Base-by-base conservation (phyloP, 345 rosid genomes). In the Triadica sebifera region DNA sequence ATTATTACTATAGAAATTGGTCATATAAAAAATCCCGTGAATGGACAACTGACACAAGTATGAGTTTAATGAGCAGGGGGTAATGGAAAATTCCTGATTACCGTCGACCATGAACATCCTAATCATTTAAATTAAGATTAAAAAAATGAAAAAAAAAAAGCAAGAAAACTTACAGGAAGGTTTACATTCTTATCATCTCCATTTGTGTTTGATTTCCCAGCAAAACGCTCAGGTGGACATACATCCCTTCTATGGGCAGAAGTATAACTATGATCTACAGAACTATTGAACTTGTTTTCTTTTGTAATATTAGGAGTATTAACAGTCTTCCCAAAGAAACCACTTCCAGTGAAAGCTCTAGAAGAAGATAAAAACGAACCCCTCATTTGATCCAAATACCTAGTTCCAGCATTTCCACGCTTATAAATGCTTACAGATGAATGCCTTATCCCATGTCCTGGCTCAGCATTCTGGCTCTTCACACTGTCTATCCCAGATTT, bases 331-430 rank as follows among this genome's bases (percentile, higher is more conserved):
- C 94, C 99, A 76, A 95, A 95, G 75, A 95, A 91, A 76, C 91
- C 85, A 75, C 80, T 83, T 81, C 93, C 98, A 13, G 84, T 77
- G 50, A 95, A 88, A 49, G 99, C 97, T 81, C 85, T 88, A 56
- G 98, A 92, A 46, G 98, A 87, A 63, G 97, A 92, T 69, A 91
- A 81, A 58, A 95, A 49, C 12, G 96, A 88, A 67, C 98, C 97
- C 86, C 79, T 91, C 96, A 95, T 82, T 25, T 93, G 84, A 83
- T 95, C 99, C 73, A 95, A 80, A 79, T 93, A 95, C 80, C 96
- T 86, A 70, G 87, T 83, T 19, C 92, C 91, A 74, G 90, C 70
- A 74, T 74, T 79, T 47, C 86, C 89, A 74, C 77, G 81, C 66
- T 47, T 84, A 71, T 75, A 75, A 87, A 80, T 88, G 83, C 70